Evolutionary conservation across 2,329 filamentous ascomycete genomes (phyloP).

Genomic region (Fusarium albosuccineum): DNA sequence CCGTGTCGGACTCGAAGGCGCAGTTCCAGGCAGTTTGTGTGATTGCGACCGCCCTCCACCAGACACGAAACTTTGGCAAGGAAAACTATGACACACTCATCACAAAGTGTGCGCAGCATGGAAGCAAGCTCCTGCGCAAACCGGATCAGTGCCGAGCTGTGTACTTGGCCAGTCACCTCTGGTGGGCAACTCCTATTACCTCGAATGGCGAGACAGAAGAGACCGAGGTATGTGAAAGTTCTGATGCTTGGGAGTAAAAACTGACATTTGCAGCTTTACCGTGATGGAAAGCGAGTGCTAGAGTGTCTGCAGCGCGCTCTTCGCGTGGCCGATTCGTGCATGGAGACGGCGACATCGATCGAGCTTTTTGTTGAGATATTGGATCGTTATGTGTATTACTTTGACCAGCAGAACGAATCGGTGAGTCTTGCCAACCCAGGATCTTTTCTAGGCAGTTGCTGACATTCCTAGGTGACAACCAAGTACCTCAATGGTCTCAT

Average conservation of each 20-base stretch:
- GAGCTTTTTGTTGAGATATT: constrained; percentile 99
- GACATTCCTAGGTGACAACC: constrained; percentile 76
- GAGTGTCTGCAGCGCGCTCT: constrained; percentile 96
- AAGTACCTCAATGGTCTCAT: constrained; percentile 99
- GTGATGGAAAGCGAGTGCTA: constrained; percentile 95
- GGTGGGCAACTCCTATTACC: constrained; percentile 93
- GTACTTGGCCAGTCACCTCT: constrained; percentile 95
- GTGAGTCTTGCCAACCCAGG: constrained; percentile 58
- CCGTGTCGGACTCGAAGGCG: constrained; percentile 92
- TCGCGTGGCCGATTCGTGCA: constrained; percentile 96
- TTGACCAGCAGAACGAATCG: constrained; percentile 98
- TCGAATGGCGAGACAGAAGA: constrained; percentile 84
- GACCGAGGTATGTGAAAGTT: constrained; percentile 72
- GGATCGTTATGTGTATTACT: constrained; percentile 99
- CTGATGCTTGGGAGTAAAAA: constrained; percentile 3
- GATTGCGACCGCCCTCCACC: constrained; percentile 89
- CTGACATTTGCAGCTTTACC: constrained; percentile 79
- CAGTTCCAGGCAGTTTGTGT: constrained; percentile 99
- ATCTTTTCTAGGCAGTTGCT: constrained; percentile 10
- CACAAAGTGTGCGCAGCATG: constrained; percentile 96
- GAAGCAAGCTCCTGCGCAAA: constrained; percentile 96
- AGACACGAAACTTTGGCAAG: constrained; percentile 89
- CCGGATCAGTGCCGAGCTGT: constrained; percentile 98
- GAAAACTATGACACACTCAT: constrained; percentile 99
- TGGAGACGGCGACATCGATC: constrained; percentile 97